Evolutionary conservation across 148 eudicot genomes (phyloP), one percentile per base, ranked within the genome.

Genomic region (Cornus kousa): DNA sequence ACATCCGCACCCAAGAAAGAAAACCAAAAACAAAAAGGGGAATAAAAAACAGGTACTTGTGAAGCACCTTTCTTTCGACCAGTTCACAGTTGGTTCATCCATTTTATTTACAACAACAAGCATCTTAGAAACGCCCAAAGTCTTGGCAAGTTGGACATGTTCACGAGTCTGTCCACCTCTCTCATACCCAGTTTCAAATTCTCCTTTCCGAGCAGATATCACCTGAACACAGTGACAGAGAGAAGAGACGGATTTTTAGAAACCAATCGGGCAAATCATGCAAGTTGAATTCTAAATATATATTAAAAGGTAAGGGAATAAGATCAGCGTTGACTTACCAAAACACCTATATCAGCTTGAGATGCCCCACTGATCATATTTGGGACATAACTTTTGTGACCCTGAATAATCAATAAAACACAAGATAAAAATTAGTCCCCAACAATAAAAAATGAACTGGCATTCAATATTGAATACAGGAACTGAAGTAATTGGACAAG

Each of bases 311-410:
- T 32, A 19, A 28, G 10, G 12, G 23, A 10, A 66, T 64, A 23
- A 53, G 20, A 65, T 13, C 28, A 68, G 39, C 40, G 10, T 31
- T 19, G 68, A 81, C 84, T 83, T 87, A 96, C 99, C 84, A 96
- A 84, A 74, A 96, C 91, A 70, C 99, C 99, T 10, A 94, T 90
- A 73, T 96, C 99, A 72, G 99, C 99, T 84, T 96, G 99, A 77
- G 99, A 92, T 76, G 99, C 99, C 59, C 99, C 99, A 74, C 93
- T 92, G 79, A 96, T 96, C 99, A 96, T 96, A 84, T 96, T 96
- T 7, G 99, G 99, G 9, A 96, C 97, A 82, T 96, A 96, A 80
- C 98, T 96, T 88, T 94, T 96, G 83, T 96, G 99, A 39, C 99
- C 99, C 99, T 96, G 85, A 24, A 66, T 31, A n/a, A 68, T 50